phyloP scores from a whole-genome alignment of 345 rosid species.

The Trapa bicornis region DNA sequence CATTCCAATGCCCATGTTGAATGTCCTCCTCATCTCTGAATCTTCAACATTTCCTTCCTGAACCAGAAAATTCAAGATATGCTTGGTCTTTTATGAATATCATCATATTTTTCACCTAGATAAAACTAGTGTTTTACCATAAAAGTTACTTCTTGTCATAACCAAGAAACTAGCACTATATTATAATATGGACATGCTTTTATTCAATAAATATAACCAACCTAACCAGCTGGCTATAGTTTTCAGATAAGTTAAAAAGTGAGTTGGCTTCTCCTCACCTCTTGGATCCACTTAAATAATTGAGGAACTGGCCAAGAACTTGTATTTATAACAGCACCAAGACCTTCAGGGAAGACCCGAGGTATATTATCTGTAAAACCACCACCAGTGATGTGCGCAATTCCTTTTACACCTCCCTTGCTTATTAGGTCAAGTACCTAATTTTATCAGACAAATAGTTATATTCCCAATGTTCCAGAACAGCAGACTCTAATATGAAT shows the following conservation, averaged over 20 bases:
- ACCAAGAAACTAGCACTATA: neutral
- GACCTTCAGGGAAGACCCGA: slow-evolving; percentile 66
- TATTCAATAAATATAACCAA: neutral
- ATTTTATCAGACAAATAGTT: neutral
- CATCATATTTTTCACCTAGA: no score
- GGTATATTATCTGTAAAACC: slow-evolving; percentile 90
- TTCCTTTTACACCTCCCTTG: slow-evolving; percentile 79
- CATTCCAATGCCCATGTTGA: slow-evolving; percentile 94
- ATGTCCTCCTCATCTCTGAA: slow-evolving; percentile 77
- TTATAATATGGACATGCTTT: neutral
- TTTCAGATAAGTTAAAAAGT: neutral
- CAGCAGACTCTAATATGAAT: neutral
- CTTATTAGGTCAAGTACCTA: slow-evolving; percentile 70
- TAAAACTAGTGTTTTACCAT: no score
- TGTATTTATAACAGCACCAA: slow-evolving; percentile 54
- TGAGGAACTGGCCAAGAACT: slow-evolving; percentile 67
- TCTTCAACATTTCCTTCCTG: slow-evolving; percentile 77
- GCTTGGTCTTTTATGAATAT: no score
- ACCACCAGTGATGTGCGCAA: slow-evolving; percentile 91
- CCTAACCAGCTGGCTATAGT: neutral
- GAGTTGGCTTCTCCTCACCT: slow-evolving; percentile 28
- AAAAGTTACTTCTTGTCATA: no score
- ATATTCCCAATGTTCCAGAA: neutral
- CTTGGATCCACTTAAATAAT: slow-evolving; percentile 80
- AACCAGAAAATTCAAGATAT: neutral